These are phyloP conservation scores for Cordyceps sp. DNA, from an alignment of 2,329 filamentous ascomycete species.

Conservation along the genomic window DNA sequence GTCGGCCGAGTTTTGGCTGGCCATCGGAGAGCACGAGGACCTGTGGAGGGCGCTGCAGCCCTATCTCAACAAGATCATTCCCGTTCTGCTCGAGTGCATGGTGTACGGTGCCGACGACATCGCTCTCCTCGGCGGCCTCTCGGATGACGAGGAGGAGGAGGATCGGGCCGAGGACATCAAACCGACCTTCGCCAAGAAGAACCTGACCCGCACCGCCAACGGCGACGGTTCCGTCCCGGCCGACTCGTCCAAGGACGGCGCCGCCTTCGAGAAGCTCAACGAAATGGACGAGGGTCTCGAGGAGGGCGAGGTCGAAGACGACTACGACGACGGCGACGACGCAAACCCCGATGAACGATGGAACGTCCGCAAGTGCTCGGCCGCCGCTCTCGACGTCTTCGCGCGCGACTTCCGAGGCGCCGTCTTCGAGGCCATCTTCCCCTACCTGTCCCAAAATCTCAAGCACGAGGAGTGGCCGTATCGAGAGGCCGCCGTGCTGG, in stretches of 20 bases:
- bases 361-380: slow-evolving; percentile 94
- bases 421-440: slow-evolving; percentile 82
- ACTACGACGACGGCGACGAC: slow-evolving; percentile 58
- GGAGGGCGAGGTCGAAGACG: slow-evolving; percentile 73
- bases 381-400: slow-evolving; percentile 85
- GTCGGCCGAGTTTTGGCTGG: slow-evolving; percentile 94
- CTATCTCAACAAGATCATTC: slow-evolving; percentile 71
- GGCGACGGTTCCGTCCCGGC: slow-evolving; percentile 31
- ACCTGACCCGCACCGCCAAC: slow-evolving; percentile 39
- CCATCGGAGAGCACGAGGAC: slow-evolving; percentile 72
- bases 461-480: slow-evolving; percentile 81
- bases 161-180: slow-evolving; percentile 85
- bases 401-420: slow-evolving; percentile 75
- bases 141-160: slow-evolving; percentile 80
- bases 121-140: slow-evolving; percentile 63
- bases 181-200: slow-evolving; percentile 70
- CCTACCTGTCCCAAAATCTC: slow-evolving; percentile 81
- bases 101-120: slow-evolving; percentile 93
- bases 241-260: slow-evolving; percentile 31
- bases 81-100: slow-evolving; percentile 86
- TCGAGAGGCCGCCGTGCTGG: slow-evolving; percentile 84
- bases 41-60: slow-evolving; percentile 63
- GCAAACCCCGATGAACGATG: slow-evolving; percentile 78
- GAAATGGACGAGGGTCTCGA: slow-evolving; percentile 60
- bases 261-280: slow-evolving; percentile 36